Evolutionary conservation across 768 basidiomycete species (phyloP), one percentile per base, ranked within the genome.

Genomic region (Rhodotorula kratochvilovae): DNA sequence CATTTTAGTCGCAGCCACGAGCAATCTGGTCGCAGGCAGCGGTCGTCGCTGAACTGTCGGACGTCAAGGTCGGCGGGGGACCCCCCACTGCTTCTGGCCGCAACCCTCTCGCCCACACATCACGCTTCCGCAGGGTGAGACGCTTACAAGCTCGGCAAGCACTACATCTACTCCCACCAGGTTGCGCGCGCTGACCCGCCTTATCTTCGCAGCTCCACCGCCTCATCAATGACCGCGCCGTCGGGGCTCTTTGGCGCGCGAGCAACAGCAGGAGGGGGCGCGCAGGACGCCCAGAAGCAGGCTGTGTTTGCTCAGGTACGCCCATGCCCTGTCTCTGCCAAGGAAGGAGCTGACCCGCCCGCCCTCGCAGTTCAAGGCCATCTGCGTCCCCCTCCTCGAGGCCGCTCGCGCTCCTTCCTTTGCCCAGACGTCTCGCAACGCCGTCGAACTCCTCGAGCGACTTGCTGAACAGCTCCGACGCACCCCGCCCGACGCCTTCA

Each of bases 371-470:
- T 76, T 88, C 73, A 97, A 93, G 82, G 81, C 83, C 31, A 81
- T 87, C 39, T 95, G 92, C 76, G 91, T 96, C 15, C 87, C 90
- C 27, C 83, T 98, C 15, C 85, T 98, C 72, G 87, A 84, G 42
- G 83, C 87, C 39, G 86, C 91, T 1, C 68, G 65, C 51, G 43
- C 42, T 1, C 83, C 84, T 39, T 82, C 94, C 46, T 85, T 86
- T 8, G 86, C 88, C 1, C 72, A 81, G 11, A 83, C 86, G 33
- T 84, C 85, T 61, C 80, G 84, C 35, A 79, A 74, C 46, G 85
- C 83, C 31, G 81, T 85, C 43, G 80, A 79, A 13, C 84, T 88
- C 10, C 83, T 96, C 33, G 84, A 92, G 39, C 79, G 85, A 64
- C 77, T 78, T 15, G 79, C 81, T 13, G 81, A 92, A 54, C 79